These are phyloP conservation scores for Astraeus odoratus DNA, from an alignment of 768 basidiomycete genomes.

Conservation along the genomic window DNA sequence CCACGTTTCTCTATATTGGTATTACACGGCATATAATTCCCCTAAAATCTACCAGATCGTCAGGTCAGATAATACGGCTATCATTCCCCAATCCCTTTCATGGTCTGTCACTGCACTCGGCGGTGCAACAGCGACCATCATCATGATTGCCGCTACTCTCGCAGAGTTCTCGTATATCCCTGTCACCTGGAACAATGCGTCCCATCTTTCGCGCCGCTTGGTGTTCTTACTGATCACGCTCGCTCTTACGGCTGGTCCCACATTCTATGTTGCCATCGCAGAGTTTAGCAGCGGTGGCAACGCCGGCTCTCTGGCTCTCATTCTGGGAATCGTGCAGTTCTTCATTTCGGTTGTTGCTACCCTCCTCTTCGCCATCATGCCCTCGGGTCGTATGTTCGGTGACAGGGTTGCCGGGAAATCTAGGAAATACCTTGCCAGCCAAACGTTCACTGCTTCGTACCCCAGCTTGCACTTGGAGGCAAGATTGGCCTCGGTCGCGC, in stretches of 20 bases:
- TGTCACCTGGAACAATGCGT: constrained; percentile 97
- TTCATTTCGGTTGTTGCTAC: constrained; percentile 86
- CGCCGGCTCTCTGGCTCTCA: constrained; percentile 71
- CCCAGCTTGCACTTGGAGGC: constrained; percentile 56
- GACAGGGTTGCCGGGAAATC: constrained; percentile 94
- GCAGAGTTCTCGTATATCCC: constrained; percentile 98
- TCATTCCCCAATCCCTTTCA: constrained; percentile 67
- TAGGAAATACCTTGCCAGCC: constrained; percentile 94
- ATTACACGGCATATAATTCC: constrained; percentile 92
- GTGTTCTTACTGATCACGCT: constrained; percentile 88
- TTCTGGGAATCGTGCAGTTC: constrained; percentile 95
- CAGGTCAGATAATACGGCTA: constrained; percentile 28
- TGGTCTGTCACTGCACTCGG: constrained; percentile 95
- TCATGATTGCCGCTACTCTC: constrained; percentile 93
- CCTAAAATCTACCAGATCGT: constrained; percentile 68
- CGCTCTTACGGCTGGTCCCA: constrained; percentile 86
- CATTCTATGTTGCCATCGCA: constrained; percentile 88
- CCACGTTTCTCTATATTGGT: constrained; percentile 92
- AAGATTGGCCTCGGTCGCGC: constrained; percentile 69
- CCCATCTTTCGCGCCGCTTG: constrained; percentile 87
- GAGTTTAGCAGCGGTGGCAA: constrained; percentile 51
- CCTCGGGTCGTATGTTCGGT: constrained; percentile 97
- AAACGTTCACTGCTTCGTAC: constrained; percentile 97
- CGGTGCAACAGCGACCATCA: constrained; percentile 90
- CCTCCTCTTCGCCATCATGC: constrained; percentile 83